These are phyloP conservation scores for Apiotrichum sp. DNA, from an alignment of 1,284 basidiomycete species.

Conservation along the genomic window DNA sequence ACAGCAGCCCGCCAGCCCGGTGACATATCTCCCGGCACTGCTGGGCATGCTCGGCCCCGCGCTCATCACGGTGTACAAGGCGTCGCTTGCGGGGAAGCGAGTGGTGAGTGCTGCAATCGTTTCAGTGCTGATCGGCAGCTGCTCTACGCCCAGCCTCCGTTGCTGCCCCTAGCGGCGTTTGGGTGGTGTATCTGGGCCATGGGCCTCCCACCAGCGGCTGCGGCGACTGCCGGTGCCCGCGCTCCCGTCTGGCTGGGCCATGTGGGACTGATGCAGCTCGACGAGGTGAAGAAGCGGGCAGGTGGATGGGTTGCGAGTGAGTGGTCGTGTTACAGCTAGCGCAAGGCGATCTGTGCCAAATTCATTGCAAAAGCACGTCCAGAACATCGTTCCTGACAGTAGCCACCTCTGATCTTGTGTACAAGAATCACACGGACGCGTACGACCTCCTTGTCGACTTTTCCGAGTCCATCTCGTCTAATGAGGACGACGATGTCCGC, in stretches of 20 bases:
- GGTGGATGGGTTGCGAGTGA: slow-evolving; percentile 42
- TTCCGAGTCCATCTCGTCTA: slow-evolving; percentile 18
- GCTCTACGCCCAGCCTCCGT: slow-evolving; percentile 38
- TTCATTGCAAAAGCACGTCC: too few species aligned
- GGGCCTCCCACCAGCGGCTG: slow-evolving; percentile 26
- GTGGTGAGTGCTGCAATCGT: slow-evolving; percentile 23
- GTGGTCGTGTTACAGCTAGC: slow-evolving; percentile 2
- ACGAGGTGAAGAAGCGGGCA: slow-evolving; percentile 21
- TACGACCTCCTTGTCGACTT: slow-evolving; percentile 44
- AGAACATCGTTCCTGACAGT: slow-evolving; percentile 1
- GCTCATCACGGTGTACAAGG: slow-evolving; percentile 37
- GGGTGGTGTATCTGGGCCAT: slow-evolving; percentile 40
- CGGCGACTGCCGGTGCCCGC: slow-evolving; percentile 14
- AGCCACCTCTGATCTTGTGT: slow-evolving; percentile 42
- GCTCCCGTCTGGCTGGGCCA: slow-evolving; percentile 32
- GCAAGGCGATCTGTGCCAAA: too few species aligned
- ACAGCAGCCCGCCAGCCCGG: slow-evolving; percentile 26
- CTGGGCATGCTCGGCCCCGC: slow-evolving; percentile 33
- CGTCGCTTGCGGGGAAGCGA: slow-evolving; percentile 32
- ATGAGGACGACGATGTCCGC: slow-evolving; percentile 12
- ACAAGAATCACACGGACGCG: slow-evolving; percentile 28
- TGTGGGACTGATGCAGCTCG: slow-evolving; percentile 39
- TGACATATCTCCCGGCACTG: slow-evolving; percentile 34
- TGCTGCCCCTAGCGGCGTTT: slow-evolving; percentile 34
- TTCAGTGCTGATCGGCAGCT: slow-evolving; percentile 19